Evolutionary conservation across 805 yeast species (phyloP), one percentile per base, ranked within the genome.

Genomic region (Candida loeiensis): DNA sequence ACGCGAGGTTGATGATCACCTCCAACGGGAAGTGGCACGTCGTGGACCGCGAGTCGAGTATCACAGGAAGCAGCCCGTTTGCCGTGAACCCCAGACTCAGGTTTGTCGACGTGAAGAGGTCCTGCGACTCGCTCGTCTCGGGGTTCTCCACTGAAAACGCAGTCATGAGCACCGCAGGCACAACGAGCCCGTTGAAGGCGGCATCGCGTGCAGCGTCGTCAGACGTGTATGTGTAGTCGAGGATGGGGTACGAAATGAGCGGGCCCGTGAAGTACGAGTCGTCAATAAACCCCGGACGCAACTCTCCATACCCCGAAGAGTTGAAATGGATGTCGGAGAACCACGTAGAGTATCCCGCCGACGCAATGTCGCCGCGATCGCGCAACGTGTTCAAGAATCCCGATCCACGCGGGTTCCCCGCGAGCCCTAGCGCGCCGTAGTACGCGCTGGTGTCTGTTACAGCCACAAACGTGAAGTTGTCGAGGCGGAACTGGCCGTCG

Each of bases 241-340:
- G 53, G 49, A 73, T 72, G 28, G 75, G 69, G 48, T 72, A 82
- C 30, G 61, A 56, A 18, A 69, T 71, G 12, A 82, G 55, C 22
- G 69, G 64, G 1, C 80, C 85, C 5, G 49, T 48, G 44, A 56
- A 74, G 34, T 68, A 64, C 20, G 62, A 56, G 7, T 66, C 60
- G 50, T 80, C 77, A 3, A 83, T 75, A 3, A 76, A 79, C 8
- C 93, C 90, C 2, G 82, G 63, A 6, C 80, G 54, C 9, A 83
- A 46, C 38, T 57, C 56, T 12, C 68, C 71, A n/a, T 47, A 41
- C 5, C 50, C 46, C 13, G 40, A 18, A 9, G 43, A 40, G 11
- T 41, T 25, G 33, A 41, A 37, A 4, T 47, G 22, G 24, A 38
- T 33, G 37, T 51, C 44, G 39, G 44, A 41, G 44, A 62, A 66